Conservation (phyloP, 2,329 filamentous ascomycete genomes). For the Albifimbria verrucaria region DNA sequence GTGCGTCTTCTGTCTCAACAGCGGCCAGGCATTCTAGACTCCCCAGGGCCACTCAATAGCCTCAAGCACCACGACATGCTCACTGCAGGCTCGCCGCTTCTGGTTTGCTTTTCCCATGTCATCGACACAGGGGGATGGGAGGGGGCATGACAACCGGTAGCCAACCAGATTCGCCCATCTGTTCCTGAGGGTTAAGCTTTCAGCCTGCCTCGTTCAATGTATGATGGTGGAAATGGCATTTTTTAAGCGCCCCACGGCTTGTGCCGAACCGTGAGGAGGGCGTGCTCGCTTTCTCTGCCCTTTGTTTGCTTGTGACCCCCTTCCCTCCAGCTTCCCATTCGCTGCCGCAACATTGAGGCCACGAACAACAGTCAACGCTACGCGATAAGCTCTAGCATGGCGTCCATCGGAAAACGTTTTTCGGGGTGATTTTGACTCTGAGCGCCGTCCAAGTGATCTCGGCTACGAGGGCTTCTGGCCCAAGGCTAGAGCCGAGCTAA, state of each 20-base stretch:
- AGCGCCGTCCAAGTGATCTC: too few relatives aligned
- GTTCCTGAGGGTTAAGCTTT: neutral
- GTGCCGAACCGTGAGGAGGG: neutral
- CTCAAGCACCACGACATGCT: too few relatives aligned
- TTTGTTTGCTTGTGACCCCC: neutral
- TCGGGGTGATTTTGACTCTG: too few relatives aligned
- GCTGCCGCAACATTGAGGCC: neutral
- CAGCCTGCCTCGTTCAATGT: neutral
- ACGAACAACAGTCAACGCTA: neutral
- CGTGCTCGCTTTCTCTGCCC: neutral
- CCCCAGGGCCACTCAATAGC: too few relatives aligned
- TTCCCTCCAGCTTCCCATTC: neutral
- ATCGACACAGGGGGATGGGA: neutral
- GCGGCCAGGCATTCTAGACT: too few relatives aligned
- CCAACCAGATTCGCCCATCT: neutral
- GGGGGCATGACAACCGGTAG: neutral
- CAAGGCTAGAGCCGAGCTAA: too few relatives aligned
- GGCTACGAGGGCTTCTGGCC: too few relatives aligned
- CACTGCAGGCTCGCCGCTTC: too few relatives aligned
- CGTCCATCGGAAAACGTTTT: neutral
- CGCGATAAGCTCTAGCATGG: neutral
- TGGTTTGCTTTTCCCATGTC: too few relatives aligned
- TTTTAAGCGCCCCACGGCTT: neutral
- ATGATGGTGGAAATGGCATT: neutral
- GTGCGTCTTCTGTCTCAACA: too few relatives aligned